These are phyloP conservation scores for Coniosporium tulheliwenetii DNA, from an alignment of 2,329 filamentous ascomycete genomes.

Conservation along the genomic window DNA sequence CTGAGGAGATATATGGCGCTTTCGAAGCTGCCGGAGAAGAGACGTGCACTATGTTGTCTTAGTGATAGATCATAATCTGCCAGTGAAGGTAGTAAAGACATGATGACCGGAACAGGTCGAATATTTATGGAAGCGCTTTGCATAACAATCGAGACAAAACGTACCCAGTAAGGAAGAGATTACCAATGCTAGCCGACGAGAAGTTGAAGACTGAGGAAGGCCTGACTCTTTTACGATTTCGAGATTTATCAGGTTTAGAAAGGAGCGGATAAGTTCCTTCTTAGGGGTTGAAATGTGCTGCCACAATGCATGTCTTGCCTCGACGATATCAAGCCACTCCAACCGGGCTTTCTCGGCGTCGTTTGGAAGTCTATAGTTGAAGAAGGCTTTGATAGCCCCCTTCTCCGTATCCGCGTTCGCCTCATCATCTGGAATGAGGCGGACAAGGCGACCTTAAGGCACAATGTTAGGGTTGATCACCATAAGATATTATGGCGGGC, in stretches of 20 bases:
- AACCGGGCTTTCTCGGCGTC: slow-evolving; percentile 44
- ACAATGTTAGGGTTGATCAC: too few species aligned
- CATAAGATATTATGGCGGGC: not conserved
- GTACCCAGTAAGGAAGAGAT: slow-evolving; percentile 35
- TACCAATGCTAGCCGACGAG: slow-evolving; percentile 33
- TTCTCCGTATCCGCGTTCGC: slow-evolving; percentile 39
- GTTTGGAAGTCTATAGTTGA: slow-evolving; percentile 70
- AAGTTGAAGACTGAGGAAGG: slow-evolving; percentile 33
- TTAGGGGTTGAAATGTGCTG: slow-evolving; percentile 31
- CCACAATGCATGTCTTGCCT: slow-evolving; percentile 69
- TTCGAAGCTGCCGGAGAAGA: slow-evolving; percentile 88
- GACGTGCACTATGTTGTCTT: slow-evolving; percentile 44
- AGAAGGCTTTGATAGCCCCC: slow-evolving; percentile 62
- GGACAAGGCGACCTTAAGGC: slow-evolving; percentile 56
- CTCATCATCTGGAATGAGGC: slow-evolving; percentile 60
- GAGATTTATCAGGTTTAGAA: slow-evolving; percentile 32
- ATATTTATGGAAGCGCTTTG: not conserved
- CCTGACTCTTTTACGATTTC: slow-evolving; percentile 32
- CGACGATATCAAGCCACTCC: slow-evolving; percentile 83
- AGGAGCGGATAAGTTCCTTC: slow-evolving; percentile 35
- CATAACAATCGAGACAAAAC: slow-evolving; percentile 34
- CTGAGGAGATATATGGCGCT: slow-evolving; percentile 81
- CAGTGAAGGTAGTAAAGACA: slow-evolving; percentile 10
- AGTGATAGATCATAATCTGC: not conserved
- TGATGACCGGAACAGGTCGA: not conserved